Base-by-base conservation (phyloP, 805 yeast species). In the Ogataea paradorogensis region DNA sequence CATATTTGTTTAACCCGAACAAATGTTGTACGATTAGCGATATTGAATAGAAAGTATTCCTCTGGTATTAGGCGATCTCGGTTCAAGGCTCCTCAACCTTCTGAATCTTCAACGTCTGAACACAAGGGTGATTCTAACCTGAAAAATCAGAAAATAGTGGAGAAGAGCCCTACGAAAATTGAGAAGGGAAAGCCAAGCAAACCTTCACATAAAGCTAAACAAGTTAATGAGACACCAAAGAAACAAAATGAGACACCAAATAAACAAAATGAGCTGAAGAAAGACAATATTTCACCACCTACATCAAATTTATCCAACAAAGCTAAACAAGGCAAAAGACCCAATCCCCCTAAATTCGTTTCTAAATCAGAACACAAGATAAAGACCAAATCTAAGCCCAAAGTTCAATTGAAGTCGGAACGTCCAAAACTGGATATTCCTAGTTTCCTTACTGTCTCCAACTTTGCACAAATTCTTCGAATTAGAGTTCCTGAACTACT, bases 371-470 rank as follows among this genome's bases (percentile, higher is more conserved):
- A 14, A 7, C 34, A 33, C n/a, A 45, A 43, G 24, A 27, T 25
- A 33, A 41, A 31, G 15, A 9, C 22, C 8, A 37, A 45, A 35
- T 39, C 42, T n/a, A 42, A 52, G 33, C 27, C 37, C 9, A 26
- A 14, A 11, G 7, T 7, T 2, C 34, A 27, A n/a, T 4, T 18
- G 15, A 25, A 15, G 4, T 14, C 34, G 33, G 13, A 42, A 31
- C 56, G 49, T 26, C 52, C 52, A 18, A 59, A 59, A 30, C 30
- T 70, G 14, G 65, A 59, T 14, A 69, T 91, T 22, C 96, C 97
- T 1, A 74, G 84, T 8, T 89, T 83, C 53, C 72, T 87, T 5
- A 78, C 95, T 0, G 85, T 91, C 2, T 72, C 91, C 3, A 84
- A 89, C 47, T 67, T 91, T 30, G 84, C 97, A 0, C 78, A 82